Evolutionary conservation across 495 filamentous ascomycete genomes (phyloP), one percentile per base, ranked within the genome.

Genomic region (Margaritispora aquatica): DNA sequence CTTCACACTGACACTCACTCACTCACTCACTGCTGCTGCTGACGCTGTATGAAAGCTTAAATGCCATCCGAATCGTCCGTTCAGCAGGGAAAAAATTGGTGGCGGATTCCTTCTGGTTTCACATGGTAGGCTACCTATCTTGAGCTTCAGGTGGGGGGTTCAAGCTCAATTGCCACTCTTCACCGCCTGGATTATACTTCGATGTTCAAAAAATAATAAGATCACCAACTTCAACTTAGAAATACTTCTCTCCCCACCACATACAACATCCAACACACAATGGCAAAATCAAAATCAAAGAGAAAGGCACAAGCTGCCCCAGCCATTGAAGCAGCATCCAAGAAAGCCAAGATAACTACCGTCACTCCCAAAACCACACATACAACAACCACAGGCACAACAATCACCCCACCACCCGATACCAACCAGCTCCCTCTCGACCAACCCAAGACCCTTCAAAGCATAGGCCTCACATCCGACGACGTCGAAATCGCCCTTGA

Each of bases 401-500:
- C 65, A 15, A 63, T 70, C 51, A 68, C 71, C 10, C 69, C 73
- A 17, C 68, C 70, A 27, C 67, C 70, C 15, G 71, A 72, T 31
- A 60, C n/a, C n/a, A 57, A 26, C 59, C 54, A 17, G 51, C 48
- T 2, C 19, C 62, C 34, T 64, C n/a, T n/a, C n/a, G n/a, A n/a
- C n/a, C n/a, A 71, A 50, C 68, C 71, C 20, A 74, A 66, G 55
- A 72, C 62, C 15, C 55, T 77, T 4, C 58, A 69, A 23, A 63
- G 67, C 15, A 61, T 75, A 46, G 61, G 62, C 19, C 60, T 76
- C 26, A 70, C 69, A 9, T 59, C 71, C 27, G 76, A 78, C 56
- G 76, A 79, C 26, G 63, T 79, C 51, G 76, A 75, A 26, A 71
- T 77, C 49, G 68, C 75, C 4, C 63, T 77, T 61, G 76, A 77